phyloP scores from a whole-genome alignment of 2,329 filamentous ascomycete genomes.

The Malbranchea zuffiana region DNA sequence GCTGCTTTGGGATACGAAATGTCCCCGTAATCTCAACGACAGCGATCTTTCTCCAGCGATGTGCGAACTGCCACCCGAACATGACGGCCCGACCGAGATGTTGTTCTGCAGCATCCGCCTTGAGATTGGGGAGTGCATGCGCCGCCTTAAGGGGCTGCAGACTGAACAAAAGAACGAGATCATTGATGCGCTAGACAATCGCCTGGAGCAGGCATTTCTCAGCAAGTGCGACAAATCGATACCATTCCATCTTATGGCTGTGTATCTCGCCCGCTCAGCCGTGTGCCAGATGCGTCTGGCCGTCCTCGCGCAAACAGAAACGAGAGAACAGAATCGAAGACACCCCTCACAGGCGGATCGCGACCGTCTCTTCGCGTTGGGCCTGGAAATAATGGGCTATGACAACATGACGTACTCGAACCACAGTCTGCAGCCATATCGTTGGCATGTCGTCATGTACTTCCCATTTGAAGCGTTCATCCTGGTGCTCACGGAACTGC shows the following conservation, averaged over 20 bases:
- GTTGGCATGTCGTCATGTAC: constrained; percentile 35
- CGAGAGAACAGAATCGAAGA: constrained; percentile 20
- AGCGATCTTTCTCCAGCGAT: constrained; percentile 32
- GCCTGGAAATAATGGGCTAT: constrained; percentile 31
- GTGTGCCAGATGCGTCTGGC: constrained; percentile 29
- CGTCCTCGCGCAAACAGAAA: constrained; percentile 25
- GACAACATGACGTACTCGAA: constrained; percentile 33
- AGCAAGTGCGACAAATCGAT: constrained; percentile 28
- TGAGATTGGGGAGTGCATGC: constrained; percentile 33
- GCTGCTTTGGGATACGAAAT: constrained; percentile 37
- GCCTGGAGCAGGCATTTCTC: constrained; percentile 25
- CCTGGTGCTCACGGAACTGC: constrained; percentile 33
- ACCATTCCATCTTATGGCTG: constrained; percentile 32
- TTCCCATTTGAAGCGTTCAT: constrained; percentile 42
- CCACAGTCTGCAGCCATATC: constrained; percentile 27
- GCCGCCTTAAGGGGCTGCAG: constrained; percentile 19
- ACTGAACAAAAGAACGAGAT: constrained; percentile 15
- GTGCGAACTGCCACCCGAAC: constrained; percentile 23
- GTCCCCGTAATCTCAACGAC: constrained; percentile 36
- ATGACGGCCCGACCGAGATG: constrained; percentile 30
- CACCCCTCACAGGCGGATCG: constrained; percentile 23
- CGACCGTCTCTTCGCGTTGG: constrained; percentile 28
- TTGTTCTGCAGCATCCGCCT: constrained; percentile 36
- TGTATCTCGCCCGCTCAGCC: constrained; percentile 29
- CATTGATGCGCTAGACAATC: constrained; percentile 21